Evolutionary conservation across 176 grass and related monocot species (phyloP), one percentile per base, ranked within the genome.

Genomic region (Hordeum marinum): DNA sequence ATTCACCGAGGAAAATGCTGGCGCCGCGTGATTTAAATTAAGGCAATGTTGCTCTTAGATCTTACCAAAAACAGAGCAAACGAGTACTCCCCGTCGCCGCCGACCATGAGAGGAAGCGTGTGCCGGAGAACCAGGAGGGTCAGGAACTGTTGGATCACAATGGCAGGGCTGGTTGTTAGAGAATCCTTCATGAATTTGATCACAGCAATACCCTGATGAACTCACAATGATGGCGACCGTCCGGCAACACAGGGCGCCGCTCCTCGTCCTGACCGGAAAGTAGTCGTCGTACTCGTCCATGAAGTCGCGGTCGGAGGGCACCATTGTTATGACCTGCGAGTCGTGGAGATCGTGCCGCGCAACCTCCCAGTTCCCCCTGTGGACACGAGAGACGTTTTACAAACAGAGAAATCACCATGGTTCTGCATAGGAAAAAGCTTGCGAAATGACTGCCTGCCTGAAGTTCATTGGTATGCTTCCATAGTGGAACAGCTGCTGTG

Each of bases 391-490:
- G 37, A 17, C 8, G 13, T 50, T 79, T 61, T 57, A 88, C 48
- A 34, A 67, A 21, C 0, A 21, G 43, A 75, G 3, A 77, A 6
- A 76, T 23, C 12, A 88, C 20, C 54, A 57, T 57, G 54, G 54
- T 57, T 8, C 65, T 85, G 31, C 46, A 46, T 72, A 80, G 24
- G 23, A 72, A 26, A 61, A 45, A 41, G 59, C 50, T 63, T 24
- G 18, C 1, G 14, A 8, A 55, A 43, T 25, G 17, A 59, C 43
- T 91, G 95, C 96, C 54, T 91, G 95, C 96, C 96, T 99, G 89
- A 99, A 99, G 80, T 99, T 92, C 96, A 96, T 96, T 8, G 91
- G 96, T 79, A 91, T 85, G 80, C 88, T 92, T 39, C 93, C 96
- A 73, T 91, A 96, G 70, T 92, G 96, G 89, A 98, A 95, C 59